These are phyloP conservation scores for Salix purpurea DNA, from an alignment of 345 rosid species.

Conservation along the genomic window DNA sequence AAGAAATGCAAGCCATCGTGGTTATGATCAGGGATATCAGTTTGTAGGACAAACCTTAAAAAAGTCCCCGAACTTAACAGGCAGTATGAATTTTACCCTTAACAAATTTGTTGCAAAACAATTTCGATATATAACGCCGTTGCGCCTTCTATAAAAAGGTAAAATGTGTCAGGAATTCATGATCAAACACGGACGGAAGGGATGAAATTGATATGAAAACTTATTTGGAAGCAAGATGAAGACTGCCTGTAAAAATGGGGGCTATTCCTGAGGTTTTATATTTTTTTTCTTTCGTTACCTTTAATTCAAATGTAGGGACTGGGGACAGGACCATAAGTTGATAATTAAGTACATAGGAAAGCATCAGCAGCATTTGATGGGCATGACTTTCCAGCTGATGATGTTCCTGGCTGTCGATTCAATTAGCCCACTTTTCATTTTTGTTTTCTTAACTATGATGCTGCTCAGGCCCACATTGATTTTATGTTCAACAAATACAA, in stretches of 20 bases:
- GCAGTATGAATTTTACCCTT: neutral
- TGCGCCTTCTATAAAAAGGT: neutral
- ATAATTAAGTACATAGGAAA: neutral
- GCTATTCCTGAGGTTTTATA: neutral
- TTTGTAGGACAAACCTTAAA: neutral
- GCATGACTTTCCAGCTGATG: neutral
- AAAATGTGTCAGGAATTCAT: too few species aligned
- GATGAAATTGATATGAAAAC: neutral
- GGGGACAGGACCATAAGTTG: neutral
- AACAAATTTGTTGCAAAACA: neutral
- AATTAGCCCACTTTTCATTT: neutral
- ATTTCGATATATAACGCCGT: neutral
- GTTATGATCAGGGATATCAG: neutral
- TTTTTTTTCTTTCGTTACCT: neutral
- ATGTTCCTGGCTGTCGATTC: neutral
- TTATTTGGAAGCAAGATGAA: neutral
- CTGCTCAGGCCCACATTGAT: neutral
- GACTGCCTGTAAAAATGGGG: neutral
- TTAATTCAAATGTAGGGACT: neutral
- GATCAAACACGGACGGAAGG: neutral
- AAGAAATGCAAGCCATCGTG: neutral
- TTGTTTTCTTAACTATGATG: neutral
- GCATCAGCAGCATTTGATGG: neutral
- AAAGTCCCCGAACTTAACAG: neutral
- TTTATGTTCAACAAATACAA: neutral